Evolutionary conservation across 768 basidiomycete genomes (phyloP).

Genomic region (Lactifluus rugatus): DNA sequence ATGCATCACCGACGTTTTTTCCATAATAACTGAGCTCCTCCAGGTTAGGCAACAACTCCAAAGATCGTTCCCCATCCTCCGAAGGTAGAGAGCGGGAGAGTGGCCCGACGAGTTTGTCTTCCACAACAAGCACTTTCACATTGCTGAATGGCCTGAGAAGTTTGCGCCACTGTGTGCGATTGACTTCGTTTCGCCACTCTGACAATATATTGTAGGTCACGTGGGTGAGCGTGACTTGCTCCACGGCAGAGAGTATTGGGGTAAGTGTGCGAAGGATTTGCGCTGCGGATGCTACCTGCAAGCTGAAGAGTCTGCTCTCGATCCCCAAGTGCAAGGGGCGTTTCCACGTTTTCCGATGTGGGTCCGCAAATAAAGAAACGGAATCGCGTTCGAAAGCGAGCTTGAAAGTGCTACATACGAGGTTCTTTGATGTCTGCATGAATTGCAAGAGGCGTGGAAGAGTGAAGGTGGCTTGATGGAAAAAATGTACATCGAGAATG

Average conservation of each 20-base stretch:
- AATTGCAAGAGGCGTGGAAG: neutral
- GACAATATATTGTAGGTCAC: accelerated
- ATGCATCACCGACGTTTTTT: no score
- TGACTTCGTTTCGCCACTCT: neutral
- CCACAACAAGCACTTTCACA: neutral
- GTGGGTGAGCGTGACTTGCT: neutral
- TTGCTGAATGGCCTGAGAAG: neutral
- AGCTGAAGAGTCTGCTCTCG: no score
- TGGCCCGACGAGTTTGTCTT: neutral
- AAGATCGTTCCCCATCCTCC: neutral
- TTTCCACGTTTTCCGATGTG: neutral
- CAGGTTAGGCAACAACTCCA: neutral
- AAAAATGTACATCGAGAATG: neutral
- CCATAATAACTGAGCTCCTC: neutral
- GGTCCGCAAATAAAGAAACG: neutral
- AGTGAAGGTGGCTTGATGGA: neutral
- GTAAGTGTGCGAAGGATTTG: neutral
- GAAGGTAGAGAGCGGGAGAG: neutral
- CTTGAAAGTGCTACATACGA: neutral
- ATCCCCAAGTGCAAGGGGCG: neutral
- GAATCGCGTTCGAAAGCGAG: neutral
- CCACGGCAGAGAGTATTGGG: neutral
- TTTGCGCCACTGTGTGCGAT: neutral
- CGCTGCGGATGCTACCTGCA: neutral
- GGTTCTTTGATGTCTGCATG: neutral